Evolutionary conservation across 305 asterid genomes (phyloP).

Genomic region (Fraxinus platypoda): DNA sequence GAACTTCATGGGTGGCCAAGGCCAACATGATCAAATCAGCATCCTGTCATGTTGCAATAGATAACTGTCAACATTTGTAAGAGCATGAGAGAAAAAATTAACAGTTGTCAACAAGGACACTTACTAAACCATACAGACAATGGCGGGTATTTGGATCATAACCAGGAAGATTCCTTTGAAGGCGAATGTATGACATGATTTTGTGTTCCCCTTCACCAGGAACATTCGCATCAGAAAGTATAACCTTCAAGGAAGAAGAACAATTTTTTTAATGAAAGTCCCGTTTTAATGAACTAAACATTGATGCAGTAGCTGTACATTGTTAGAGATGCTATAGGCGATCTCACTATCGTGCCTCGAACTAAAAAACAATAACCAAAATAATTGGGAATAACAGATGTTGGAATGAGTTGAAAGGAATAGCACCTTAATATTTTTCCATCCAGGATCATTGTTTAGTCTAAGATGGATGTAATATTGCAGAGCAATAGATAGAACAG

Average conservation of each 20-base stretch:
- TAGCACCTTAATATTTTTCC: conserved; percentile 89
- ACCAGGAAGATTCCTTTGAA: conserved; percentile 90
- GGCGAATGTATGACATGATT: conserved; percentile 93
- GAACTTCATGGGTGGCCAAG: conserved; percentile 80
- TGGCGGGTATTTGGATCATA: conserved; percentile 96
- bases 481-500: conserved; percentile 72
- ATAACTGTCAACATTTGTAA: conserved; percentile 10
- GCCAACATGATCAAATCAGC: conserved; percentile 88
- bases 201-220: conserved; percentile 99
- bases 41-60: conserved; percentile 51
- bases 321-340: conserved; percentile 9
- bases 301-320: conserved; percentile 6
- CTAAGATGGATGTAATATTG: conserved; percentile 84
- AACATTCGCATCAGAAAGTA: conserved; percentile 97
- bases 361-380: background rate
- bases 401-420: conserved; percentile 5
- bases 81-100: background rate
- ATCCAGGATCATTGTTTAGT: conserved; percentile 87
- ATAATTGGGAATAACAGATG: background rate
- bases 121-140: conserved; percentile 95
- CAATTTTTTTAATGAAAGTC: background rate
- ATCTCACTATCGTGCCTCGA: background rate
- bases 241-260: conserved; percentile 60
- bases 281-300: background rate
- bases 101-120: conserved; percentile 14